phyloP scores from a whole-genome alignment of 176 grass and related monocot species.

The Themeda triandra region DNA sequence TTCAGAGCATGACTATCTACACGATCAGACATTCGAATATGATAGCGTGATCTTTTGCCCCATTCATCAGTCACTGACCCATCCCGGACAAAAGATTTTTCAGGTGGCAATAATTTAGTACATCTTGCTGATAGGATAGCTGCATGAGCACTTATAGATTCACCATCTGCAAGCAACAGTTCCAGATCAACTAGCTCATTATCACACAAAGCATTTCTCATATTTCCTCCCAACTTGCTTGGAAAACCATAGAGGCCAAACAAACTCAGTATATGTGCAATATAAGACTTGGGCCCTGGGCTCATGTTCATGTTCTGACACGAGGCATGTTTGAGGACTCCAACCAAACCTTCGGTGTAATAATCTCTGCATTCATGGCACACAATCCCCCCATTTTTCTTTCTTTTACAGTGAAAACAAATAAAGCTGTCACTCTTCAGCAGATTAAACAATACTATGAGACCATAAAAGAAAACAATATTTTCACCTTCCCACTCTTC shows the following conservation, averaged over 20 bases:
- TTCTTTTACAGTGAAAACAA: conserved; percentile 41
- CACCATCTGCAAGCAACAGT: conserved; percentile 49
- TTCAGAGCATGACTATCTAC: conserved; percentile 60
- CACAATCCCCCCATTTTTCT: conserved; percentile 30
- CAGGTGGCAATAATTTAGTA: conserved; percentile 64
- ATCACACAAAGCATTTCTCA: conserved; percentile 47
- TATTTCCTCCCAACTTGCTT: conserved; percentile 64
- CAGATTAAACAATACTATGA: conserved; percentile 62
- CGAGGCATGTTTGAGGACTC: conserved; percentile 52
- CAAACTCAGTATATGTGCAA: conserved; percentile 71
- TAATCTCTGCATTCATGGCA: conserved; percentile 45
- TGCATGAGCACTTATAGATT: conserved; percentile 56
- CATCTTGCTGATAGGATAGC: conserved; percentile 69
- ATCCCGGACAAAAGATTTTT: conserved; percentile 29
- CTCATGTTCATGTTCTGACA: conserved; percentile 38
- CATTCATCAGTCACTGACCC: conserved; percentile 23
- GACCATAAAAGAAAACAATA: conserved; percentile 62
- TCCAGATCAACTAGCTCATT: conserved; percentile 60
- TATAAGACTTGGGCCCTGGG: conserved; percentile 56
- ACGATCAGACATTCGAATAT: conserved; percentile 67
- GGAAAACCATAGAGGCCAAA: conserved; percentile 68
- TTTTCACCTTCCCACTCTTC: conserved; percentile 74
- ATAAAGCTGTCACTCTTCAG: conserved; percentile 41
- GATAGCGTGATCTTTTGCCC: conserved; percentile 22
- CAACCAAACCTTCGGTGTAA: conserved; percentile 39